Conservation (phyloP, 2,329 filamentous ascomycete genomes). For the Dothistroma pini region DNA sequence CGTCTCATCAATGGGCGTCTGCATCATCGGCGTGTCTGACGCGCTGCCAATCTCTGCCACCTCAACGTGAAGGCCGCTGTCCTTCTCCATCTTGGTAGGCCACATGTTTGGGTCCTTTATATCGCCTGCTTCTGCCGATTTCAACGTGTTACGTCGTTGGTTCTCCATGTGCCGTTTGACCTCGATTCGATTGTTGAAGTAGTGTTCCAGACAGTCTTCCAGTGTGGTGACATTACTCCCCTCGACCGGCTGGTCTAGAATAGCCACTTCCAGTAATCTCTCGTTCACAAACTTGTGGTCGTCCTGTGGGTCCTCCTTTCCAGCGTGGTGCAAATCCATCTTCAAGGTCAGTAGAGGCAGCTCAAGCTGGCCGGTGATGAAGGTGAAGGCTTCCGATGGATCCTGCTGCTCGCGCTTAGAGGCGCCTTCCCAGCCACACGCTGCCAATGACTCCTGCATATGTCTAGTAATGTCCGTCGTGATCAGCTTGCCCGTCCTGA, state of each 20-base stretch:
- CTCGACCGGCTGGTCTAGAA: conserved; percentile 67
- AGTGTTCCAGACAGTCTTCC: conserved; percentile 87
- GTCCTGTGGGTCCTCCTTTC: conserved; percentile 74
- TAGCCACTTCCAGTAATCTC: conserved; percentile 81
- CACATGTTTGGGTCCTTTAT: conserved; percentile 10
- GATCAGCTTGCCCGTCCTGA: conserved; percentile 80
- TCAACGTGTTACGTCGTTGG: conserved; percentile 58
- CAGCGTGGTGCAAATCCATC: conserved; percentile 91
- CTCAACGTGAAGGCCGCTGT: conserved; percentile 41
- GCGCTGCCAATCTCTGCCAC: conserved; percentile 38
- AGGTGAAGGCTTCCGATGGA: conserved; percentile 90
- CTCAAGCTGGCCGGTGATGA: conserved; percentile 86
- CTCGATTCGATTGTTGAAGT: conserved; percentile 92
- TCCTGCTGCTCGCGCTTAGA: conserved; percentile 79
- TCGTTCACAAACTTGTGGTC: conserved; percentile 97
- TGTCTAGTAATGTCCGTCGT: conserved; percentile 78
- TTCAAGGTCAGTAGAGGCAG: conserved; percentile 84
- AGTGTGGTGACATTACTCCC: conserved; percentile 64
- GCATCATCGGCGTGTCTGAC: conserved; percentile 32
- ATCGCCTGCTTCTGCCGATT: conserved; percentile 41
- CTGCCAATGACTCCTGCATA: conserved; percentile 75
- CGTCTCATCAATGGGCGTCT: conserved; percentile 20
- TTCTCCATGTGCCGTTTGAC: conserved; percentile 67
- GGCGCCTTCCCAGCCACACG: conserved; percentile 86
- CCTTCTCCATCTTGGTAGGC: conserved; percentile 31